These are phyloP conservation scores for Salix caprea DNA, from an alignment of 345 rosid genomes.

Conservation along the genomic window DNA sequence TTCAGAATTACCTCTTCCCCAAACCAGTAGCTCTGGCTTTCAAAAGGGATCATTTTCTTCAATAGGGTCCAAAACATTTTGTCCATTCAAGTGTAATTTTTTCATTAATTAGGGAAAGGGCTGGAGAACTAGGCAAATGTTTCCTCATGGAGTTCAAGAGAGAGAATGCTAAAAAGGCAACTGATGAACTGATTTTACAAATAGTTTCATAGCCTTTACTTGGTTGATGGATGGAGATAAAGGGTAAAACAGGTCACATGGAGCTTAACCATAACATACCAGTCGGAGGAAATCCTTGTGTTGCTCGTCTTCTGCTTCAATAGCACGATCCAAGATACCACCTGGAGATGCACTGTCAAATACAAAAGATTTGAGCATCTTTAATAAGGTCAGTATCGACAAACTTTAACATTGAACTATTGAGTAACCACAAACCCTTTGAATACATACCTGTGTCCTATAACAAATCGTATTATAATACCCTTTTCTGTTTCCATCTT, in stretches of 20 bases:
- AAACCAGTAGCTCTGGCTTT: neutral
- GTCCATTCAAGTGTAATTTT: neutral
- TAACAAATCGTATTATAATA: constrained; percentile 54
- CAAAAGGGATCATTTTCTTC: neutral
- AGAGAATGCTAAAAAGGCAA: neutral
- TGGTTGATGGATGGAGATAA: neutral
- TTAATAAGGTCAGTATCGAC: neutral
- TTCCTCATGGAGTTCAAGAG: neutral
- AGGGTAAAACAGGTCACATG: neutral
- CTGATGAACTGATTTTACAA: neutral
- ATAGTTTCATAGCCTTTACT: neutral
- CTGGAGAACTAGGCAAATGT: neutral
- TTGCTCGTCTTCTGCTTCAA: constrained; percentile 65
- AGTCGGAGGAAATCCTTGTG: constrained; percentile 62
- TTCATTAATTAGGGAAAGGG: neutral
- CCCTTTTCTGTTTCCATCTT: constrained; percentile 71
- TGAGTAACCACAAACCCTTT: constrained; percentile 6
- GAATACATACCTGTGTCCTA: constrained; percentile 53
- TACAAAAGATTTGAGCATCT: neutral
- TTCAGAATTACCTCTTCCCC: neutral
- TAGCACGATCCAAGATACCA: constrained; percentile 65
- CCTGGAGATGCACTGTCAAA: constrained; percentile 53
- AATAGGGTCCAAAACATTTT: neutral
- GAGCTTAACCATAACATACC: constrained; percentile 32
- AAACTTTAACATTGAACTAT: constrained; percentile 3